These are phyloP conservation scores for Boletus edulis DNA, from an alignment of 768 basidiomycete species.

Conservation along the genomic window DNA sequence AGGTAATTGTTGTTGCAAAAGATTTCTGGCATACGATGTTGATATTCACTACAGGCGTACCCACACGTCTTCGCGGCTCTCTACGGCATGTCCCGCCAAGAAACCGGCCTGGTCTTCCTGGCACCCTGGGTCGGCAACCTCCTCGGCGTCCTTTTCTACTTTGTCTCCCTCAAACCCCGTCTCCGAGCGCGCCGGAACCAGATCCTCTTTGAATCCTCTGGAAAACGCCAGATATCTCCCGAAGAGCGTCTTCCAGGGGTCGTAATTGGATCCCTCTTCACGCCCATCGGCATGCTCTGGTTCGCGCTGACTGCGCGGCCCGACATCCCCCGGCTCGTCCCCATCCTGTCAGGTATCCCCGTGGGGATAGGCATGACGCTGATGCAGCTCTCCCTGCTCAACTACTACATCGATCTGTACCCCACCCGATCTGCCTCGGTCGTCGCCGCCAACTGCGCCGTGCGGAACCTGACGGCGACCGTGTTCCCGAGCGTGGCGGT, in stretches of 20 bases:
- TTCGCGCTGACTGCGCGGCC: conserved; percentile 21
- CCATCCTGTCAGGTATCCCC: conserved; percentile 24
- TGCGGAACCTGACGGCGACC: conserved; percentile 21
- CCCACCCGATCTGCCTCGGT: conserved; percentile 30
- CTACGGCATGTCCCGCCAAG: conserved; percentile 25
- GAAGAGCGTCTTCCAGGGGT: conserved; percentile 29
- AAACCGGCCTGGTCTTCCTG: conserved; percentile 23
- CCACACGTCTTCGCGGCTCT: conserved; percentile 19
- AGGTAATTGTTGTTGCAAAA: conserved; percentile 5
- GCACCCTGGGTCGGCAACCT: conserved; percentile 27
- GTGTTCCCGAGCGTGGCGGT: conserved; percentile 26
- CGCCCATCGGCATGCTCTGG: conserved; percentile 30
- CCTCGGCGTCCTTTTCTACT: conserved; percentile 26
- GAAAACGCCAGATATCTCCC: conserved; percentile 22
- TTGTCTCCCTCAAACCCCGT: conserved; percentile 22
- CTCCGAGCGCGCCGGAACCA: conserved; percentile 14
- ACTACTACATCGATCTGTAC: conserved; percentile 31
- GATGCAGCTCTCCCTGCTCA: conserved; percentile 26
- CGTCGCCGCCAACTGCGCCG: conserved; percentile 26
- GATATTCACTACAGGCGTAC: conserved; percentile 15
- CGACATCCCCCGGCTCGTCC: conserved; percentile 5
- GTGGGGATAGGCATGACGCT: conserved; percentile 30
- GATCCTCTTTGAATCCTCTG: conserved; percentile 18
- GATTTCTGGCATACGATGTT: background rate
- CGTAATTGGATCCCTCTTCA: conserved; percentile 24